phyloP scores from a whole-genome alignment of 495 filamentous ascomycete species.

The Evernia prunastri region DNA sequence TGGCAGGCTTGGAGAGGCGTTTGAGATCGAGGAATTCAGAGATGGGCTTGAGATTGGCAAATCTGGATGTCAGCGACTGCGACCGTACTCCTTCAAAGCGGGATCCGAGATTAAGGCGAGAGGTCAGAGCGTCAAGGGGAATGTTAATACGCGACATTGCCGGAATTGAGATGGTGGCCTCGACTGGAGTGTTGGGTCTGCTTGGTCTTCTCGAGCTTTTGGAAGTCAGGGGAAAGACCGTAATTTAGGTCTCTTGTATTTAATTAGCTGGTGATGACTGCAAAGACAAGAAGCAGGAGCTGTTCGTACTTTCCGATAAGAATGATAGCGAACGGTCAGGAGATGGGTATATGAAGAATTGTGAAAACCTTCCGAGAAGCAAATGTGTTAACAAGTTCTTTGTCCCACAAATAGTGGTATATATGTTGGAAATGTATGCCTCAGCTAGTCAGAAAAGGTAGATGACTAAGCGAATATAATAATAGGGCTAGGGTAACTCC shows the following conservation, averaged over 20 bases:
- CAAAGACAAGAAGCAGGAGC: not conserved
- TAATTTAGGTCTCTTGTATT: not conserved
- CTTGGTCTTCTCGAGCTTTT: not conserved
- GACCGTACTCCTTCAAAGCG: slow-evolving; percentile 73
- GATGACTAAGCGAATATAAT: too few relatives aligned
- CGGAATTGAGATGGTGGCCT: not conserved
- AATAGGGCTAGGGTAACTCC: too few relatives aligned
- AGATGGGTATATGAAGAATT: not conserved
- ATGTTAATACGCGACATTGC: slow-evolving; percentile 84
- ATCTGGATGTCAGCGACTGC: slow-evolving; percentile 69
- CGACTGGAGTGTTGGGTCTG: not conserved
- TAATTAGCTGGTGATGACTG: not conserved
- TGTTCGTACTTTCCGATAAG: not conserved
- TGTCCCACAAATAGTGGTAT: slow-evolving; percentile 1
- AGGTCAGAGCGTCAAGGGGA: slow-evolving; percentile 84
- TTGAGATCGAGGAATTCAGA: slow-evolving; percentile 95
- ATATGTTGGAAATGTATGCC: too few relatives aligned
- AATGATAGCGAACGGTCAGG: not conserved
- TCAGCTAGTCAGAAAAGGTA: too few relatives aligned
- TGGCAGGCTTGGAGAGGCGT: slow-evolving; percentile 84
- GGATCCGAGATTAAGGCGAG: slow-evolving; percentile 71
- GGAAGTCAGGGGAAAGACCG: not conserved
- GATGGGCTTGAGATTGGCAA: slow-evolving; percentile 86
- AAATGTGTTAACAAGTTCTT: slow-evolving; percentile 3
- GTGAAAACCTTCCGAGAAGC: not conserved